Percentiles rank a stretch among this genome's conserved stretches.
Evolutionary conservation across 2,329 filamentous ascomycete species (phyloP).

Genomic region (Microcyclosporella mali): DNA sequence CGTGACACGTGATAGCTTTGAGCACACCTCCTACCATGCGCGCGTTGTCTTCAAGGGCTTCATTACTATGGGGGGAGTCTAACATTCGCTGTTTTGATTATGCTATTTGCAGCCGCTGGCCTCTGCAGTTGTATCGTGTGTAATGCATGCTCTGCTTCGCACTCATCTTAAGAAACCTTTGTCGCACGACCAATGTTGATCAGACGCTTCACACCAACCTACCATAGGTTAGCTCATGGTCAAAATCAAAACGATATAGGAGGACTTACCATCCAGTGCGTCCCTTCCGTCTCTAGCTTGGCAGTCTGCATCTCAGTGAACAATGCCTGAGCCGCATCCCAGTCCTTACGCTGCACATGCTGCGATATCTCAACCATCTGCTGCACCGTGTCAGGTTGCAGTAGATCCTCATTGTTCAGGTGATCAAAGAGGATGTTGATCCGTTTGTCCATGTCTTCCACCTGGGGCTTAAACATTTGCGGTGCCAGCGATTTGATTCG

Average conservation of each 20-base stretch:
- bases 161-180: constrained; percentile 11
- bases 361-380: constrained; percentile 54
- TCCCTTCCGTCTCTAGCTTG: constrained; percentile 43
- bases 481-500: constrained; percentile 82
- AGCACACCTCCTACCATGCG: too few species aligned
- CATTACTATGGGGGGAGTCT: too few species aligned
- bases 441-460: constrained; percentile 89
- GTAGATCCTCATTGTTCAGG: constrained; percentile 87
- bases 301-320: constrained; percentile 44
- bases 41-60: too few species aligned
- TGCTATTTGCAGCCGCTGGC: background rate
- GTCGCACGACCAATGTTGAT: constrained; percentile 36
- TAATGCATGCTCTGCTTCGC: background rate
- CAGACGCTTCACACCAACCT: constrained; percentile 36
- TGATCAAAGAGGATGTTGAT: constrained; percentile 90
- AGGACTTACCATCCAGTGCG: constrained; percentile 46
- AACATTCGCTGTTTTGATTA: too few species aligned
- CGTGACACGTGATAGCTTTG: background rate
- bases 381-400: constrained; percentile 71
- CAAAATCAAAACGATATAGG: background rate
- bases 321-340: constrained; percentile 40
- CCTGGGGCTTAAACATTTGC: constrained; percentile 76
- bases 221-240: constrained; percentile 8
- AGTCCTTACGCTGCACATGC: constrained; percentile 37
- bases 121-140: background rate